phyloP scores from a whole-genome alignment of 768 basidiomycete genomes.

The Leccinum subgranulosum region DNA sequence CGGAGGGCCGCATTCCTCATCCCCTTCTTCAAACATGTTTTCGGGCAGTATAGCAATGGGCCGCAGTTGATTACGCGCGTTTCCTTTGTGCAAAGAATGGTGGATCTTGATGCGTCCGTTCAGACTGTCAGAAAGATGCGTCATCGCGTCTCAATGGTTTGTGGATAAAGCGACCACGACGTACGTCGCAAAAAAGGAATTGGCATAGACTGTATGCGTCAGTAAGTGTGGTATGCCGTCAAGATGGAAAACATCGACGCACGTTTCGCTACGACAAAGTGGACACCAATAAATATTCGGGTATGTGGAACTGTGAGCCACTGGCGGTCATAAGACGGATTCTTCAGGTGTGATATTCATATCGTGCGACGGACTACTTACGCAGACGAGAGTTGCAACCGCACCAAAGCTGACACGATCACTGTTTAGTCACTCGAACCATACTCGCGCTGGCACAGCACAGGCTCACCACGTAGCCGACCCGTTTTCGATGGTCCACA shows the following conservation, averaged over 20 bases:
- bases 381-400: conserved; percentile 17
- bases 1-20: not conserved
- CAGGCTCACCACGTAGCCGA: conserved; percentile 19
- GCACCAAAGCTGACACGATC: conserved; percentile 11
- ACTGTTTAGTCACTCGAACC: not conserved
- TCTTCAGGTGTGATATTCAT: not conserved
- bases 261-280: conserved; percentile 25
- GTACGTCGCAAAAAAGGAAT: conserved; percentile 26
- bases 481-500: conserved; percentile 25
- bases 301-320: conserved; percentile 22
- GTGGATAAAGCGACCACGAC: not conserved
- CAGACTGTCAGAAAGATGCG: conserved; percentile 8
- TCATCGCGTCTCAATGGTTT: not conserved
- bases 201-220: conserved; percentile 19
- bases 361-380: not conserved
- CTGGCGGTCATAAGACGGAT: not conserved
- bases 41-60: conserved; percentile 4
- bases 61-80: not conserved
- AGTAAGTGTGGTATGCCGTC: not conserved
- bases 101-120: conserved; percentile 18
- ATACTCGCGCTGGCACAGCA: no score
- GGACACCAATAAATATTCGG: conserved; percentile 22
- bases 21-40: not conserved
- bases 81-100: not conserved
- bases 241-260: not conserved